Base-by-base conservation (phyloP, 305 asterid genomes). In the Stenogyne calaminthoides region DNA sequence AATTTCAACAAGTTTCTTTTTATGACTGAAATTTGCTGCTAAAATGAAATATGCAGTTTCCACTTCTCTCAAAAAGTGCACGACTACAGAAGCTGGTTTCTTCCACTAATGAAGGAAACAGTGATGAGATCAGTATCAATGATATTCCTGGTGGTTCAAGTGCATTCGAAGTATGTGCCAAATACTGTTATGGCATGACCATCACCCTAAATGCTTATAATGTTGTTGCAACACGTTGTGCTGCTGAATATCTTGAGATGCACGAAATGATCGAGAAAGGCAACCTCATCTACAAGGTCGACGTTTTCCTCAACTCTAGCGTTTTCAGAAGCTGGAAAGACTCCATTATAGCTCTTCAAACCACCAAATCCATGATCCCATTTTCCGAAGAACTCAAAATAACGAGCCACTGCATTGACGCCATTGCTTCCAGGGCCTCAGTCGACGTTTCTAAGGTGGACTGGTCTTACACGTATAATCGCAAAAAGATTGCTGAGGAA, bases 261-360 rank as follows among this genome's bases (percentile, higher is more conserved):
- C 84, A 89, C 2, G 99, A 94, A 72, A 54, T 80, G 2, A 57
- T 87, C 1, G 99, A 94, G 74, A 94, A 91, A 68, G 97, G 99
- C 3, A 94, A 94, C 72, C 92, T 94, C 27, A 67, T 88, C 61
- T 90, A 88, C 88, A 95, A 95, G 85, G 76, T 92, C 14, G 97
- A 90, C 18, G 97, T 92, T 69, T 95, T 95, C 80, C 81, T 95
- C 34, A 90, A 66, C 80, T 85, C 95, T 0, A 89, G 96, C 85
- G 78, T 95, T 64, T 86, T 90, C 85, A 80, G 96, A 55, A 88
- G 97, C 85, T 95, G 99, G 99, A 95, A 90, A 71, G 99, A 95
- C 85, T 92, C 99, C 0, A 92, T 95, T 19, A 81, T 95, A n/a
- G 93, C 83, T 56, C 95, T 95, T 34, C 99, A 89, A 81, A 80